These are phyloP conservation scores for Fonsecaea monophora DNA, from an alignment of 2,329 filamentous ascomycete genomes.

Conservation along the genomic window DNA sequence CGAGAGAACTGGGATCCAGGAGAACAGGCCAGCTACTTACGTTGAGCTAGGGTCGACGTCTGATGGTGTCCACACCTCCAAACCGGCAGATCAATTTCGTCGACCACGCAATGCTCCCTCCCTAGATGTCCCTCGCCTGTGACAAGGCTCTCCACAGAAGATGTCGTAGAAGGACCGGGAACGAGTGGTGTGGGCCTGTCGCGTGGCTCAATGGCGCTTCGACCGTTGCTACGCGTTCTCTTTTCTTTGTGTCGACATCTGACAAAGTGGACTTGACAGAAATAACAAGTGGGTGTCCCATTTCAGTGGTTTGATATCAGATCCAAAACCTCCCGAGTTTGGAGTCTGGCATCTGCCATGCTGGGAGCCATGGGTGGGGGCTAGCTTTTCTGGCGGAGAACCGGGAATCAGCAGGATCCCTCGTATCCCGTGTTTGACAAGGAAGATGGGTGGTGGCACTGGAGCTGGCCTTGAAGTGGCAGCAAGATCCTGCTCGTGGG, in stretches of 20 bases:
- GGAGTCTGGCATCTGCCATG: slow-evolving; percentile 3
- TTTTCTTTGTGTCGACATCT: neutral
- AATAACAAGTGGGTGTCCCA: neutral
- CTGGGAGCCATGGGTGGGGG: neutral
- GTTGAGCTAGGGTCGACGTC: slow-evolving; percentile 1
- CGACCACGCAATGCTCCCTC: neutral
- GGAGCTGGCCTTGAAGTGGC: neutral
- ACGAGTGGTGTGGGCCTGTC: neutral
- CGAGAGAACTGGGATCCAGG: neutral
- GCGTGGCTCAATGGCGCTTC: neutral
- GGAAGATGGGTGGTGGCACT: neutral
- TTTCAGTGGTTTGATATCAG: slow-evolving; percentile 2
- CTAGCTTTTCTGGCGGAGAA: neutral
- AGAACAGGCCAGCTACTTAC: slow-evolving; percentile 3
- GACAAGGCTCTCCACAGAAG: slow-evolving; percentile 1
- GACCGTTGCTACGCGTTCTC: neutral
- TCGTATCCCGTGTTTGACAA: neutral
- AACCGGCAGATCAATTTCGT: slow-evolving; percentile 5
- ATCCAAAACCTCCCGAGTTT: slow-evolving; percentile 4
- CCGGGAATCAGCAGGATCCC: neutral
- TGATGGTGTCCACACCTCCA: neutral
- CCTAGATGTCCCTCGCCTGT: neutral
- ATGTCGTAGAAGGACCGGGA: neutral
- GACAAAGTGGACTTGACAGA: slow-evolving; percentile 5
- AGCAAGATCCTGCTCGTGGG: slow-evolving; percentile 2